These are phyloP conservation scores for Pseudisothecium myosuroides DNA, from an alignment of 225 moss, liverwort and hornwort species.

Conservation along the genomic window DNA sequence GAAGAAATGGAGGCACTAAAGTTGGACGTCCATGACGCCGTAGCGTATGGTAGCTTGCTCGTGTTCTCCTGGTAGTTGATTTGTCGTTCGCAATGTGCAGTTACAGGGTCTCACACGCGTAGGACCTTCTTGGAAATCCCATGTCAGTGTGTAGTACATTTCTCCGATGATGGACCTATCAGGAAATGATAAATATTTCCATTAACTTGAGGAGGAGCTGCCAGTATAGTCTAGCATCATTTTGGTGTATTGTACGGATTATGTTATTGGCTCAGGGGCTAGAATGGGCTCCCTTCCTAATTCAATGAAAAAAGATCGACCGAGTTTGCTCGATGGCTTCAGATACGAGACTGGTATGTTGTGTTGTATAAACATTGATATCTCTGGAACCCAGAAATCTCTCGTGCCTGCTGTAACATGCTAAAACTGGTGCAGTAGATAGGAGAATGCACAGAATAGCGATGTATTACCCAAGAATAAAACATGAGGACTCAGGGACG, in stretches of 20 bases:
- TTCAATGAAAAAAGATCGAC: background rate
- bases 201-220: background rate
- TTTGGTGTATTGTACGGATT: background rate
- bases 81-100: background rate
- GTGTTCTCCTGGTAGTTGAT: background rate
- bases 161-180: background rate
- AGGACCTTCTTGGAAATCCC: background rate
- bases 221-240: background rate
- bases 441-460: background rate
- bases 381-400: background rate
- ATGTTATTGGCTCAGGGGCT: background rate
- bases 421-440: background rate
- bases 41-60: background rate
- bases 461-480: background rate
- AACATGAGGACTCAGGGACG: background rate
- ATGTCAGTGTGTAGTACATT: background rate
- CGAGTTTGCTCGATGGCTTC: background rate
- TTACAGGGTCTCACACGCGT: background rate
- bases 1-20: conserved; percentile 81
- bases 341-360: background rate
- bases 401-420: background rate
- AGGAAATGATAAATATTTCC: background rate
- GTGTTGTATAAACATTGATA: background rate
- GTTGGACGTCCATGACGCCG: background rate
- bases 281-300: background rate